A percentile compares a stretch with the other conserved stretches of the same genome.
Conservation (phyloP, 768 basidiomycete species). For the Kwoniella sp. region DNA sequence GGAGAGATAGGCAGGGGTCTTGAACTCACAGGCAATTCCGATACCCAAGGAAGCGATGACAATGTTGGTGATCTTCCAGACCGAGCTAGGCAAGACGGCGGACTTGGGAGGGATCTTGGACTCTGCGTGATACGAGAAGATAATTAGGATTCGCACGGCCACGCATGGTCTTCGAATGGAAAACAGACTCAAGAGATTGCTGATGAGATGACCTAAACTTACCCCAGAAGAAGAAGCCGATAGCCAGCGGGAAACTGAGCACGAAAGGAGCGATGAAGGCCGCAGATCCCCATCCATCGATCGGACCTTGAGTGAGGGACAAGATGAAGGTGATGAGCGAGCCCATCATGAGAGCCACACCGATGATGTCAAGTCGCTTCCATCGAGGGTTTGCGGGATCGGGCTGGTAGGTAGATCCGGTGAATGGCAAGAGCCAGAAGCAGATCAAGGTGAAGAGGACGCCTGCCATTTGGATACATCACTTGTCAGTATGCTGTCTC, state of each 20-base stretch:
- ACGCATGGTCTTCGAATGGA: too few species aligned
- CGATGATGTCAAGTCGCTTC: conserved; percentile 53
- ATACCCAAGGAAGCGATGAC: conserved; percentile 30
- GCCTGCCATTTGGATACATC: conserved; percentile 28
- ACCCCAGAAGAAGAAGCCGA: conserved; percentile 63
- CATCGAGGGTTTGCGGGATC: conserved; percentile 34
- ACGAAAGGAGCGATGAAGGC: conserved; percentile 61
- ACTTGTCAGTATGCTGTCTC: background rate
- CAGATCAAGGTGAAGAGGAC: conserved; percentile 57
- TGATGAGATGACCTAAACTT: conserved; percentile 3
- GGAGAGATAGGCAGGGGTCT: background rate
- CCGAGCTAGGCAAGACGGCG: conserved; percentile 55
- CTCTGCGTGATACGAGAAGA: conserved; percentile 44
- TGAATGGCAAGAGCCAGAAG: conserved; percentile 42
- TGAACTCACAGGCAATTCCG: conserved; percentile 13
- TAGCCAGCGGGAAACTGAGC: conserved; percentile 58
- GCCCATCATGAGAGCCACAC: conserved; percentile 47
- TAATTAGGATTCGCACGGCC: background rate
- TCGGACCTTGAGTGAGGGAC: conserved; percentile 59
- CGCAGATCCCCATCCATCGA: conserved; percentile 61
- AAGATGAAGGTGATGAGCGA: conserved; percentile 52
- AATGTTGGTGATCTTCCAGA: conserved; percentile 51
- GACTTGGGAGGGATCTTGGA: conserved; percentile 56
- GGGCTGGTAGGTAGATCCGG: conserved; percentile 29
- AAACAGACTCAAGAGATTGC: too few species aligned